Evolutionary conservation across 2,329 filamentous ascomycete species (phyloP).

Genomic region (Coniochaeta sp.): DNA sequence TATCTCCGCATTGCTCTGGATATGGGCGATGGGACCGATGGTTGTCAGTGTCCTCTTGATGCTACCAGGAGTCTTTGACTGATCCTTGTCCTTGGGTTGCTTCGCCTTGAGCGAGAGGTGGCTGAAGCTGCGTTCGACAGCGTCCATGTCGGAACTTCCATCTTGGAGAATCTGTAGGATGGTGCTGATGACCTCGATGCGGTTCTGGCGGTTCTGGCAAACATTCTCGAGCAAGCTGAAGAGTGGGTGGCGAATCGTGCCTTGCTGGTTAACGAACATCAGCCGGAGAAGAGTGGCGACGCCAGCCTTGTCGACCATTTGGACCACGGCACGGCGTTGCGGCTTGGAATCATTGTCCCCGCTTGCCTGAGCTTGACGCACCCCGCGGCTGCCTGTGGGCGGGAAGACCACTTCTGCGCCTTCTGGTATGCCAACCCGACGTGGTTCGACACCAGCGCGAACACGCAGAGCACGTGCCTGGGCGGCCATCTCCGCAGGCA

Average conservation of each 20-base stretch:
- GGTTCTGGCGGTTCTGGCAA: constrained; percentile 93
- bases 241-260: constrained; percentile 74
- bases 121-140: constrained; percentile 91
- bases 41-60: constrained; percentile 69
- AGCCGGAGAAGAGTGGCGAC: constrained; percentile 94
- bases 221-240: constrained; percentile 86
- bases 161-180: constrained; percentile 92
- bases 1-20: constrained; percentile 69
- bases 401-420: constrained; percentile 1
- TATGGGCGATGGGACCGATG: constrained; percentile 31
- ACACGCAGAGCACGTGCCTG: constrained; percentile 70
- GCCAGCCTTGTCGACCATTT: constrained; percentile 95
- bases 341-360: constrained; percentile 48
- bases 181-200: constrained; percentile 87
- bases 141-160: constrained; percentile 85
- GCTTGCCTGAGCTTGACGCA: constrained; percentile 17
- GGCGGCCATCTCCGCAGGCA: constrained; percentile 79
- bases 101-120: constrained; percentile 88
- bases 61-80: constrained; percentile 72
- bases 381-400: background rate
- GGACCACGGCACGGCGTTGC: constrained; percentile 75
- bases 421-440: background rate
- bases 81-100: constrained; percentile 63
- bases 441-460: constrained; percentile 21
- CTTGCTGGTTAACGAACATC: constrained; percentile 94